Percentiles rank a stretch among this genome's conserved stretches.
Evolutionary conservation across 352 stramenopile genomes (phyloP).

Genomic region (Thraustochytrium striatum): DNA sequence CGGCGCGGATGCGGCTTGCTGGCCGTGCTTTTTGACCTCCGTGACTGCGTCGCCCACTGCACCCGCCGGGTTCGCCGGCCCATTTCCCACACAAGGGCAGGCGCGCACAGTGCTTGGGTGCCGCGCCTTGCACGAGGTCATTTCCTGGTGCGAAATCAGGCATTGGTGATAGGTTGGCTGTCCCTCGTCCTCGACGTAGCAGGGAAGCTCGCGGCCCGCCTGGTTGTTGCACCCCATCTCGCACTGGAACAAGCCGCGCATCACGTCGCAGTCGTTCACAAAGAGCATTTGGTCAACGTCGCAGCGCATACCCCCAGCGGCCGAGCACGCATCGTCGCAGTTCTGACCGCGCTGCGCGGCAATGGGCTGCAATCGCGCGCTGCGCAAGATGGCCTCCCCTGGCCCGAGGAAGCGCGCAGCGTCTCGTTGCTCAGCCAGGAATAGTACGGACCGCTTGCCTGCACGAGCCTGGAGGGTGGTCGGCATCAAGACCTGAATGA

Average conservation of each 20-base stretch:
- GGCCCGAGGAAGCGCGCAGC: not conserved
- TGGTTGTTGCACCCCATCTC: not conserved
- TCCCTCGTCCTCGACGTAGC: not conserved
- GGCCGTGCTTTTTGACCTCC: too few species aligned
- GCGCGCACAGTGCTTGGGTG: not conserved
- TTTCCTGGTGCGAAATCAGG: constrained; percentile 12
- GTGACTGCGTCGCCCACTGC: too few species aligned
- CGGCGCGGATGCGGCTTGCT: too few species aligned
- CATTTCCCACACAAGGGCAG: not conserved
- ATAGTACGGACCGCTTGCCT: not conserved
- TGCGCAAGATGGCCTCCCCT: not conserved
- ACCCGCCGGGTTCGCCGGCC: too few species aligned
- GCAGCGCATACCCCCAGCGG: not conserved
- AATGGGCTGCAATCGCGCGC: not conserved
- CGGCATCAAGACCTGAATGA: constrained; percentile 28
- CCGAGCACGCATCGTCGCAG: not conserved
- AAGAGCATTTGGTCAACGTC: constrained; percentile 6
- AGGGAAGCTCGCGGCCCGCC: not conserved
- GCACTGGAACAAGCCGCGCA: not conserved
- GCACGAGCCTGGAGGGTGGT: too few species aligned
- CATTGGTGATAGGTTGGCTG: not conserved
- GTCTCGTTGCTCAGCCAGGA: not conserved
- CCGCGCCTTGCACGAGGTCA: not conserved
- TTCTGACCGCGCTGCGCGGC: not conserved
- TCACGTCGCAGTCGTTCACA: constrained; percentile 12